These are phyloP conservation scores for Eucalyptus brandiana DNA, from an alignment of 345 rosid genomes.

Conservation along the genomic window DNA sequence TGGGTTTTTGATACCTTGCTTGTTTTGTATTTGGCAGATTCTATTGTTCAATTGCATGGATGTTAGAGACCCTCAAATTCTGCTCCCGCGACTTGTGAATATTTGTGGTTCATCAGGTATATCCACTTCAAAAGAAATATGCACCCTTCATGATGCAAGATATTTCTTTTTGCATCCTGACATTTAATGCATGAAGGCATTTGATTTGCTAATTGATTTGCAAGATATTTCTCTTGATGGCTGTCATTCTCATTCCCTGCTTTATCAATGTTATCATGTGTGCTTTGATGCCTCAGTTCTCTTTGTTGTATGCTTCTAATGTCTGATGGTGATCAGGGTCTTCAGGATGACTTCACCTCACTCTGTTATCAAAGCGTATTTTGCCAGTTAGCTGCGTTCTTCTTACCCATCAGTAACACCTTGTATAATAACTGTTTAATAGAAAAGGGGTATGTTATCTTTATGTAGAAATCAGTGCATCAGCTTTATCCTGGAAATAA, in stretches of 20 bases:
- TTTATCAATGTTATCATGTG: neutral
- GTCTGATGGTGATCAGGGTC: neutral
- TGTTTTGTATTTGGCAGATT: slow-evolving; percentile 27
- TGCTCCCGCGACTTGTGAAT: slow-evolving; percentile 59
- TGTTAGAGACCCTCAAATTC: slow-evolving; percentile 69
- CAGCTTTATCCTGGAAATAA: neutral
- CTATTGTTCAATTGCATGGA: slow-evolving; percentile 91
- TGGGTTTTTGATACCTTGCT: neutral
- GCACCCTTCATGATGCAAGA: neutral
- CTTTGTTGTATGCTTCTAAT: neutral
- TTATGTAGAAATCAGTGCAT: neutral
- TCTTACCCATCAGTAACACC: neutral
- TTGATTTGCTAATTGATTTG: neutral
- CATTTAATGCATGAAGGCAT: neutral
- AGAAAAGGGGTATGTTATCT: neutral
- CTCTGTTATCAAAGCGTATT: neutral
- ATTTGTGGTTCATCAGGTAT: slow-evolving; percentile 70
- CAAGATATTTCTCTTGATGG: neutral
- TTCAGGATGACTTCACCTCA: neutral
- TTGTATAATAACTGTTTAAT: neutral
- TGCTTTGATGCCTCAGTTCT: neutral
- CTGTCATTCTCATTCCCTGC: neutral
- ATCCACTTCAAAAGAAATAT: neutral
- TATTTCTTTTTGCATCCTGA: neutral
- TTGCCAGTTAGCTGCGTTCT: neutral